Conservation (phyloP, 805 yeast species). For the Cyberlindnera xishuangbannaensis region DNA sequence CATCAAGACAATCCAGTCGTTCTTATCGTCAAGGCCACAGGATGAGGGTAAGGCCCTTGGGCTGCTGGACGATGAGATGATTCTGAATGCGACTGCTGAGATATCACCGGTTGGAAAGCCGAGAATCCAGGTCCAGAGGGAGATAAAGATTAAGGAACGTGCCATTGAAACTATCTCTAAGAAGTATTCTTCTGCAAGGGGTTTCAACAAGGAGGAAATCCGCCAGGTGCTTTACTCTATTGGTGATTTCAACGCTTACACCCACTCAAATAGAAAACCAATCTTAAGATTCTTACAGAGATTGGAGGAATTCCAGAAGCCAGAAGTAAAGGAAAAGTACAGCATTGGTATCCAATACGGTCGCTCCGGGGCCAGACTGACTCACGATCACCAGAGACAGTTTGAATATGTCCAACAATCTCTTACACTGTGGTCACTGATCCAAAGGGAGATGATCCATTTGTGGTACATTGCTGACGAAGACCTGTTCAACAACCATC, state of each 20-base stretch:
- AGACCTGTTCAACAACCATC: slow-evolving; percentile 52
- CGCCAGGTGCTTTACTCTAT: slow-evolving; percentile 69
- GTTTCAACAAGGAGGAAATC: slow-evolving; percentile 53
- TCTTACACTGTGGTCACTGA: slow-evolving; percentile 65
- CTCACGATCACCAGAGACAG: slow-evolving; percentile 70
- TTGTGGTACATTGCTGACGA: slow-evolving; percentile 75
- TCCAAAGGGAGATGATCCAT: slow-evolving; percentile 72
- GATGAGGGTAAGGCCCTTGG: slow-evolving; percentile 32
- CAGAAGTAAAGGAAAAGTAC: slow-evolving; percentile 35
- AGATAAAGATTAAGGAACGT: slow-evolving; percentile 60
- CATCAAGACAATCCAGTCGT: slow-evolving; percentile 52
- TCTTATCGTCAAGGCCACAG: slow-evolving; percentile 36
- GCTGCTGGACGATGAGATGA: slow-evolving; percentile 51
- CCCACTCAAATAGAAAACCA: slow-evolving; percentile 63
- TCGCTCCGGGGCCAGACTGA: slow-evolving; percentile 59
- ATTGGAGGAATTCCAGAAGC: slow-evolving; percentile 40
- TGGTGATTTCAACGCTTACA: slow-evolving; percentile 72
- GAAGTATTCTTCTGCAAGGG: slow-evolving; percentile 37
- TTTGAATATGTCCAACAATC: slow-evolving; percentile 73
- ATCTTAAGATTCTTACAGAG: slow-evolving; percentile 55
- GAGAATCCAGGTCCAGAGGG: slow-evolving; percentile 46
- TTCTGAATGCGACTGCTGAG: slow-evolving; percentile 62
- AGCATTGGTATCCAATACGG: slow-evolving; percentile 64
- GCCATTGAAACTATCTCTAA: slow-evolving; percentile 57
- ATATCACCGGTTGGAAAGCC: slow-evolving; percentile 55